These are phyloP conservation scores for Arthrobotrys pseudoclavata DNA, from an alignment of 2,329 filamentous ascomycete genomes.

Conservation along the genomic window DNA sequence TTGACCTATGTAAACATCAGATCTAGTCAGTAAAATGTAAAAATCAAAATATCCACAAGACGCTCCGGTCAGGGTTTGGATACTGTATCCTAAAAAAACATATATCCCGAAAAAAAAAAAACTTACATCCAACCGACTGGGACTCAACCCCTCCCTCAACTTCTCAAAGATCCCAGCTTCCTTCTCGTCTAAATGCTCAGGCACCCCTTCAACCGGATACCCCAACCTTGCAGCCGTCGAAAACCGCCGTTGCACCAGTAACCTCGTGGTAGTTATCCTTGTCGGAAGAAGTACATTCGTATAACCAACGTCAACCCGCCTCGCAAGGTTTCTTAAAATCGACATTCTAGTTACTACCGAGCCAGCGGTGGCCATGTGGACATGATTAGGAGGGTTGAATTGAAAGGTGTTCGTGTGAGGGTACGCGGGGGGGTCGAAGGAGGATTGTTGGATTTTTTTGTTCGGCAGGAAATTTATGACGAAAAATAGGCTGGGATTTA, in stretches of 20 bases:
- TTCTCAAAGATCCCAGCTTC: conserved; percentile 74
- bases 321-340: conserved; percentile 3
- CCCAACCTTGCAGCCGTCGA: conserved; percentile 8
- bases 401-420: neutral
- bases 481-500: neutral
- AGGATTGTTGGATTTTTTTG: neutral
- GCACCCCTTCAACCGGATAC: conserved; percentile 61
- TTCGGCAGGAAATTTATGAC: neutral
- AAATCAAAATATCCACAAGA: too few species aligned
- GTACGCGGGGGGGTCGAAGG: neutral
- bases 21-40: too few species aligned
- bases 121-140: conserved; percentile 64
- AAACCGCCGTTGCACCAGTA: neutral
- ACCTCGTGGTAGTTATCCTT: neutral
- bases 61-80: too few species aligned
- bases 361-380: neutral
- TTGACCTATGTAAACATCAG: conserved; percentile 70
- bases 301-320: neutral
- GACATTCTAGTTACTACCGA: conserved; percentile 4
- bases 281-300: neutral
- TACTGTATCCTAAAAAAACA: neutral
- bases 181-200: conserved; percentile 71
- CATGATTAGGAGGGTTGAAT: neutral
- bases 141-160: conserved; percentile 64
- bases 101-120: neutral